Evolutionary conservation across 1,284 basidiomycete genomes (phyloP).

Genomic region (Ceratobasidium sp.): DNA sequence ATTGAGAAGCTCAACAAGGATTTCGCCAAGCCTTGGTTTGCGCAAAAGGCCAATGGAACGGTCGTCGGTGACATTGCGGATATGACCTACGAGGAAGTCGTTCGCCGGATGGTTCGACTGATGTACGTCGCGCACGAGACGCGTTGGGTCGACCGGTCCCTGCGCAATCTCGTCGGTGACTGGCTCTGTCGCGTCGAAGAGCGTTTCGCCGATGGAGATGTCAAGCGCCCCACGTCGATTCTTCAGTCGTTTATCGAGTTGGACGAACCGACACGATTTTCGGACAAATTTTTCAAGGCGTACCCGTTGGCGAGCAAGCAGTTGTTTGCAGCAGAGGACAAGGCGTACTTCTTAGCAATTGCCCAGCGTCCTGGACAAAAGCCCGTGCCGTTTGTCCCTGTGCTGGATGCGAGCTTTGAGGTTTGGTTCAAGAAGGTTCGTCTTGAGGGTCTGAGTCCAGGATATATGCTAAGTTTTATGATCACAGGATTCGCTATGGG

Average conservation of each 20-base stretch:
- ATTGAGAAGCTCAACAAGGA: conserved; percentile 94
- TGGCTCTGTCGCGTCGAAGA: conserved; percentile 98
- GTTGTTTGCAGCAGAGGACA: conserved; percentile 94
- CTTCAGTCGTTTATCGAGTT: conserved; percentile 91
- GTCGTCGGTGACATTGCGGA: conserved; percentile 90
- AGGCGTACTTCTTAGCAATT: conserved; percentile 95
- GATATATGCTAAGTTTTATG: conserved; percentile 41
- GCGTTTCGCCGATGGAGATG: conserved; percentile 94
- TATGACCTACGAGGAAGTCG: conserved; percentile 99
- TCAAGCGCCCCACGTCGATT: conserved; percentile 81
- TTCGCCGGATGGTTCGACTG: conserved; percentile 88
- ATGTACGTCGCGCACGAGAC: conserved; percentile 94
- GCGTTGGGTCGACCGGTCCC: conserved; percentile 94
- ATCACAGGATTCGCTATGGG: conserved; percentile 67
- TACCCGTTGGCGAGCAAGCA: conserved; percentile 88
- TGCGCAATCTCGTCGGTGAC: conserved; percentile 95
- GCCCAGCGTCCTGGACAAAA: conserved; percentile 96
- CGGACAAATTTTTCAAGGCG: conserved; percentile 85
- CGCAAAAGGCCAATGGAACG: conserved; percentile 90
- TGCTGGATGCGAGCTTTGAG: conserved; percentile 92
- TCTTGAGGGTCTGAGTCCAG: conserved; percentile 14
- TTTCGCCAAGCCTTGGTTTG: conserved; percentile 98
- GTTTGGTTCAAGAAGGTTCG: conserved; percentile 98
- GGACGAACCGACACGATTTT: conserved; percentile 83
- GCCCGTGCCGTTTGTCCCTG: conserved; percentile 98